Percentiles rank a stretch among this genome's conserved stretches.
These are phyloP conservation scores for Macrolepiota fuliginosa DNA, from an alignment of 768 basidiomycete species.

Conservation along the genomic window DNA sequence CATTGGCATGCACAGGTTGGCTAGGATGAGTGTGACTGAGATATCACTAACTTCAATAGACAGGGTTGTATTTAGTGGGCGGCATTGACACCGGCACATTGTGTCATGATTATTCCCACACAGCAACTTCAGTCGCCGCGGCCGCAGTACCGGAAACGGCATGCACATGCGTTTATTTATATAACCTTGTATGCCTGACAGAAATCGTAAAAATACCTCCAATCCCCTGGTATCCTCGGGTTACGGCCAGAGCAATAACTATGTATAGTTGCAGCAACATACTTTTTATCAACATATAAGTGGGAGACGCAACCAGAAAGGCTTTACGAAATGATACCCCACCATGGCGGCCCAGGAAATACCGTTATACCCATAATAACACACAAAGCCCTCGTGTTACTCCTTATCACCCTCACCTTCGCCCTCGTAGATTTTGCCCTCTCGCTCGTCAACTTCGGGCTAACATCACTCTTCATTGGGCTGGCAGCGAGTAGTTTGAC, in stretches of 20 bases:
- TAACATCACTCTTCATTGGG: conserved; percentile 5
- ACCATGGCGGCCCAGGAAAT: background rate
- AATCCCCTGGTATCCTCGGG: background rate
- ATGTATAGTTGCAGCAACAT: background rate
- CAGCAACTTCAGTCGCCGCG: background rate
- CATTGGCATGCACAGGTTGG: conserved; percentile 18
- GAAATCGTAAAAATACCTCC: background rate
- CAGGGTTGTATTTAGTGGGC: background rate
- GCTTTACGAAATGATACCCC: background rate
- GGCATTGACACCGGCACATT: background rate
- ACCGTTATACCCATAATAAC: background rate
- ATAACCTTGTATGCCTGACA: background rate
- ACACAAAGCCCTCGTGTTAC: background rate
- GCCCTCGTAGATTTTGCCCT: background rate
- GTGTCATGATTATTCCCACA: background rate
- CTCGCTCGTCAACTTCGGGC: background rate
- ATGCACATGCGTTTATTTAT: background rate
- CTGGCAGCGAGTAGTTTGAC: background rate
- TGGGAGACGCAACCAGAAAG: background rate
- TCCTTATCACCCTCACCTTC: background rate
- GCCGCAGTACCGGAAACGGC: background rate
- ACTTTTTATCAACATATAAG: background rate
- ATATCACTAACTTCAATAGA: background rate
- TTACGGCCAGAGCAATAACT: background rate
- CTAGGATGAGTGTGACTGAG: background rate